Base-by-base conservation (phyloP, 73 alveolate genomes). In the Symbiodinium pilosum region DNA sequence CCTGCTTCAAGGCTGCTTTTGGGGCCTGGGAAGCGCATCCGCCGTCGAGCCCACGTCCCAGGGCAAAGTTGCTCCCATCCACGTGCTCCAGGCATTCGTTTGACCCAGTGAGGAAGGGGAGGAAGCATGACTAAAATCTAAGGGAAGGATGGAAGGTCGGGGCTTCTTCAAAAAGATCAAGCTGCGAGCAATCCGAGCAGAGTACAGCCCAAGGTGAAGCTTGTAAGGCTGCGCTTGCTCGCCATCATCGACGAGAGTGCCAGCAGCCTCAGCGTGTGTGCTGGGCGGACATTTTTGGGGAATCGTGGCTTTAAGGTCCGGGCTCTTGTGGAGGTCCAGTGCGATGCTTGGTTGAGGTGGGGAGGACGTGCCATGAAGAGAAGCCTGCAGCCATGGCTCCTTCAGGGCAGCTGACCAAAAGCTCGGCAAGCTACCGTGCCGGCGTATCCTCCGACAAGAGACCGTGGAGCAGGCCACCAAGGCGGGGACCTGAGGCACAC, bases 361-460 rank as follows among this genome's bases (percentile, higher is more conserved):
- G 16, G 8, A 30, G 30, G 5, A 12, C 36, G 16, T 43, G 73
- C 4, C 77, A 43, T 32, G 3, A 0, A 16, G 51, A 38, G 86
- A n/a, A 28, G 68, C 3, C 28, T 42, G 32, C 4, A 6, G 69
- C n/a, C n/a, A n/a, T n/a, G n/a, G n/a, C n/a, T n/a, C n/a, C n/a
- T 26, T 43, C 42, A 86, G 94, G 94, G 51, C 92, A 20, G 42
- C 94, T 8, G 86, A 87, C 36, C 94, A 87, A 42, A 87, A 87
- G 85, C 94, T 87, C n/a, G 94, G 86, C 38, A 87, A 87, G 85
- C 73, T 87, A 86, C 94, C 94, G 34, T 56, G 86, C 32, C 84
- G 94, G 12, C 94, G 94, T 8, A 36, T 87, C 32, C 86, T 56
- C 12, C 71, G 34, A 4, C 26, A 43, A 3, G 86, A 87, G 43